Base-by-base conservation (phyloP, 2,329 filamentous ascomycete species). In the Neofusicoccum parvum region DNA sequence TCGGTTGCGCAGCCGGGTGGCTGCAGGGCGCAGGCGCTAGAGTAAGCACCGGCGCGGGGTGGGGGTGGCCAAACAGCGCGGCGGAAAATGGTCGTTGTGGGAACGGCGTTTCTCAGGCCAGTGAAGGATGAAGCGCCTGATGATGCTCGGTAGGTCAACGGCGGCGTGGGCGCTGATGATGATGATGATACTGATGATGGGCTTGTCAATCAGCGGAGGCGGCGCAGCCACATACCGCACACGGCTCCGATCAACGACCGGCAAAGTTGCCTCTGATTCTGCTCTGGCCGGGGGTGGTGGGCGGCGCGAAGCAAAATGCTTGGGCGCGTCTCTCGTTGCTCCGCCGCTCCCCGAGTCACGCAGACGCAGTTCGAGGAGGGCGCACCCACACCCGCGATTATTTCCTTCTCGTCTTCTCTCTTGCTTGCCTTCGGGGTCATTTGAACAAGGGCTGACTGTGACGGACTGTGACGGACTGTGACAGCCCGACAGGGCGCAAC, bases 381-480 rank as follows among this genome's bases (percentile, higher is more conserved):
- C 12, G 15, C 53, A 34, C 53, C 45, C 17, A 45, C 53, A 41
- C 51, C 17, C 37, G 11, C 6, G n/a, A 9, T 41, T 9, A 10
- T n/a, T 34, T 32, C 6, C 3, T 34, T 58, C 45, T 39, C 10
- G 32, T 45, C 27, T 34, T 27, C 14, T 11, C 17, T n/a, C 12
- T n/a, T n/a, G 23, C 11, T 41, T 50, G 23, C 10, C 15, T 9
- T 20, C 43, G n/a, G 34, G 53, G 39, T 58, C 53, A 58, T 20
- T 48, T n/a, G 56, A 39, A 48, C 56, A 32, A 46, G 32, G 43
- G 41, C 56, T 60, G 20, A 60, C 56, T 60, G 53, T 60, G 56
- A 60, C n/a, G n/a, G n/a, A n/a, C n/a, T n/a, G n/a, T 58, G 53
- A 58, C 53, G 14, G 23, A 58, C 34, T 45, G 54, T 60, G 56